These are phyloP conservation scores for Chlamydomonas applanata DNA, from an alignment of 139 green algal species.

Conservation along the genomic window DNA sequence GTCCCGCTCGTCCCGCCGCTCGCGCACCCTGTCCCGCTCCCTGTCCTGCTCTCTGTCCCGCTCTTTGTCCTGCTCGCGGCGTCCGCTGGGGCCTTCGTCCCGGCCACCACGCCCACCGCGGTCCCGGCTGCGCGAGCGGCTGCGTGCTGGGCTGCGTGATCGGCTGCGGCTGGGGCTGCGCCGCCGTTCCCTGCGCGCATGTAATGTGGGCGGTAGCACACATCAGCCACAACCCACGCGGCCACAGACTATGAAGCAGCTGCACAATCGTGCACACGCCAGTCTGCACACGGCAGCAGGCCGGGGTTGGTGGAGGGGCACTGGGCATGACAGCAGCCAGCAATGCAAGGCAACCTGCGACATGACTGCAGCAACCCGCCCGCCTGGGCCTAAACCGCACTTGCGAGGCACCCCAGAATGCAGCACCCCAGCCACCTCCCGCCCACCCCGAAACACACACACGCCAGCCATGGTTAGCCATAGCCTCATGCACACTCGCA, in stretches of 20 bases:
- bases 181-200: background rate
- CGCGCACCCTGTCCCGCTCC: background rate
- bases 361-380: background rate
- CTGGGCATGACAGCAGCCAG: background rate
- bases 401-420: background rate
- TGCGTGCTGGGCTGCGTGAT: background rate
- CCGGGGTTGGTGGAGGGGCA: too few species aligned
- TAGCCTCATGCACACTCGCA: background rate
- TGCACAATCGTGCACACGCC: too few species aligned
- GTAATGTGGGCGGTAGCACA: background rate
- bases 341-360: background rate
- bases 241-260: too few species aligned
- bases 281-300: too few species aligned
- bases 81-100: background rate
- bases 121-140: conserved; percentile 7
- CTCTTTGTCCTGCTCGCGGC: background rate
- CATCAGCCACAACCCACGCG: too few species aligned
- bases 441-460: background rate
- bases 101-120: too few species aligned
- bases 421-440: background rate
- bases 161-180: background rate
- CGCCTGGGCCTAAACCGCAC: background rate
- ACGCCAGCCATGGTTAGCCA: background rate
- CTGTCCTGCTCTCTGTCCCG: background rate
- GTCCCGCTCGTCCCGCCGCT: background rate